Evolutionary conservation across 2,329 filamentous ascomycete genomes (phyloP), one percentile per base, ranked within the genome.

Genomic region (Xylariaceae sp.): DNA sequence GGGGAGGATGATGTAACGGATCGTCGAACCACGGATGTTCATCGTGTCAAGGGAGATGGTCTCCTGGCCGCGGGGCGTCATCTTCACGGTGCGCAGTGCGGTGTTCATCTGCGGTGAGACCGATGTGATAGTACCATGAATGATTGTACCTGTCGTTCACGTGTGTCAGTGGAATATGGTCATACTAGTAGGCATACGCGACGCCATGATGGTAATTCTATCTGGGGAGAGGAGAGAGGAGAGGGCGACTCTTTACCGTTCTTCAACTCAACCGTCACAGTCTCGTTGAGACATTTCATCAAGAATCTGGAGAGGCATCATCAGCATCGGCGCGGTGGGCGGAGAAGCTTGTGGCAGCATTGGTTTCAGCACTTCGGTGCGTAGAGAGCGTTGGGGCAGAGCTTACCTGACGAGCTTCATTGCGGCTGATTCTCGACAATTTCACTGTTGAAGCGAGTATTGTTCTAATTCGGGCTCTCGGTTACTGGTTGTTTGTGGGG

Each of bases 41-140:
- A 99, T 96, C 30, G 90, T 90, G 71, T 99, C 94, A 58, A 97
- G 84, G 4, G 86, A 80, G 69, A 96, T 85, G 50, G 91, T 86
- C 59, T 95, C 89, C 70, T 94, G 90, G 68, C 88, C 88, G 72
- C 87, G 89, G 62, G 86, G 80, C 2, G 92, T 97, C 90, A 96
- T 96, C 77, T 96, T 97, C 69, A 97, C 92, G 59, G 89, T 91
- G 69, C 91, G 90, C 56, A 99, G 84, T 48, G 91, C 87, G 54
- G 91, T 96, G 80, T 99, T 99, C 94, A 99, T 99, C 75, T 96
- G 89, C 8, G 95, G 94, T 5, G 91, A 94, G 67, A 99, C 91
- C 39, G 91, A 94, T 57, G 91, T 91, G 72, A 99, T 96, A 64
- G 94, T 97, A 75, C 94, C 94, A 73, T 96, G 89, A 65, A 97